Evolutionary conservation across 2,329 filamentous ascomycete genomes (phyloP), one percentile per base, ranked within the genome.

Genomic region (Botrytis byssoidea): DNA sequence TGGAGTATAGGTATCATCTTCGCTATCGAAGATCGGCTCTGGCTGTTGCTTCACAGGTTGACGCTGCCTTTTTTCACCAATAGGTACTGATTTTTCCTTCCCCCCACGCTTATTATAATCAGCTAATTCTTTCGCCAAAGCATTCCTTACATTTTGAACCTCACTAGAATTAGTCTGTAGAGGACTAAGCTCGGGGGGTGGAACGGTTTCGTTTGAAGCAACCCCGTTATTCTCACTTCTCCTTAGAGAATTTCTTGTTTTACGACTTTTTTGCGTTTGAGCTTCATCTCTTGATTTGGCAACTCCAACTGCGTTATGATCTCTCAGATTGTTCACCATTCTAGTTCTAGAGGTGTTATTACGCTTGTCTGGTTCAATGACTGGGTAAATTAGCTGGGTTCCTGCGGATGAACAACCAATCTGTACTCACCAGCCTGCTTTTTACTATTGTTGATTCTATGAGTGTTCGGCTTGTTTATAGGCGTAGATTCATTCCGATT

Each of bases 131-230:
- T 9, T n/a, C 3, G 7, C 3, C 29, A 29, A 55, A 55, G 3
- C 14, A 4, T 55, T 55, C 16, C 14, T 55, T 18, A 6, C 2
- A 8, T 55, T 29, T 8, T 18, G 51, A 55, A 14, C 18, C 12
- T 4, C 6, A 16, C 12, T 0, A 18, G 5, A 29, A 18, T n/a
- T 5, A 29, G 8, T 55, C 2, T 18, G 12, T 18, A 14, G n/a
- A 2, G 51, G 3, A n/a, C 7, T 18, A 16, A 18, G 0, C 3
- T 29, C 2, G 6, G n/a, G 14, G n/a, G n/a, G 1, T 7, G 2
- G n/a, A 55, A 29, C 3, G 3, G 7, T 29, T 55, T 29, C 51
- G 6, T 55, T 29, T 29, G n/a, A 18, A 18, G 14, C 51, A 55
- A 18, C 3, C 14, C 51, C 14, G 3, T 14, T 6, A 18, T 18